Evolutionary conservation across 2,329 filamentous ascomycete species (phyloP).

Genomic region (Neofusicoccum cordaticola): DNA sequence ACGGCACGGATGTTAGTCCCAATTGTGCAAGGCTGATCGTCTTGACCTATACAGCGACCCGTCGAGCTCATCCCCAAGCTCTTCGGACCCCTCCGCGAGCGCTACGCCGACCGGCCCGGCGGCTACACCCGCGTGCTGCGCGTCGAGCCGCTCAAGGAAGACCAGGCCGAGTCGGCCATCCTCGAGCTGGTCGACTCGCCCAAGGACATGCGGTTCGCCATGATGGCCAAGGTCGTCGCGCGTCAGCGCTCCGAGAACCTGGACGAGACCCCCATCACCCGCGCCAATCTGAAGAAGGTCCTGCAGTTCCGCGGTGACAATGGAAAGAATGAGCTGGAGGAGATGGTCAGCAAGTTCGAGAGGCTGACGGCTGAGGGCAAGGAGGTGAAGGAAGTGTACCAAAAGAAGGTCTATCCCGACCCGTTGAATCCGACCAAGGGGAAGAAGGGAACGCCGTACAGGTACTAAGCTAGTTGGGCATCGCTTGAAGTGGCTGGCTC

Average conservation of each 20-base stretch:
- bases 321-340: conserved; percentile 66
- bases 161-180: conserved; percentile 86
- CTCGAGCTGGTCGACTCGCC: conserved; percentile 94
- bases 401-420: conserved; percentile 17
- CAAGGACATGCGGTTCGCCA: conserved; percentile 88
- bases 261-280: conserved; percentile 67
- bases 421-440: conserved; percentile 5
- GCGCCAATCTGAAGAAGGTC: conserved; percentile 78
- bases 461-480: neutral
- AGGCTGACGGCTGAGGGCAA: conserved; percentile 11
- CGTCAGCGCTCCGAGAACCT: conserved; percentile 52
- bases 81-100: conserved; percentile 75
- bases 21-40: too few species aligned
- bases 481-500: too few species aligned
- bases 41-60: neutral
- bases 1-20: neutral
- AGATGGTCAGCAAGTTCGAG: conserved; percentile 48
- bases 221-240: conserved; percentile 84
- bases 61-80: conserved; percentile 75
- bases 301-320: conserved; percentile 65
- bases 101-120: conserved; percentile 76
- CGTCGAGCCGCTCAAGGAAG: conserved; percentile 82
- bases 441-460: conserved; percentile 11
- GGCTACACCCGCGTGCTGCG: conserved; percentile 94
- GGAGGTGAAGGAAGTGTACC: conserved; percentile 1